Evolutionary conservation across 306 rosid species (phyloP), one percentile per base, ranked within the genome.

Genomic region (Dalbergia cultrata): DNA sequence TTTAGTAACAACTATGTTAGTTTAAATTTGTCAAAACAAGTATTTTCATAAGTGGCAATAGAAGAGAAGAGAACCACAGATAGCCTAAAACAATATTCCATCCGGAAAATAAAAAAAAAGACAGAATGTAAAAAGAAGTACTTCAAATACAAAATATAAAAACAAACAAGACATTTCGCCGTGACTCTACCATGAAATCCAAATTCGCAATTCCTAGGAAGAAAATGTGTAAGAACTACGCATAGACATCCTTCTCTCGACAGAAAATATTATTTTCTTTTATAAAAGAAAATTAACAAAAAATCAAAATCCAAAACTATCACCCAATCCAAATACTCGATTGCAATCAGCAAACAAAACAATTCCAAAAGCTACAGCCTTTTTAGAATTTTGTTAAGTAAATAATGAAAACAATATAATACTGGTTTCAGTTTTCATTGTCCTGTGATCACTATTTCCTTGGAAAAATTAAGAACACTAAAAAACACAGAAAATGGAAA

Each of bases 261-360:
- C 72, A n/a, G n/a, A n/a, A n/a, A 50, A 50, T 50, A 13, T 13
- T 5, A 50, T 5, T 0, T 34, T 34, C 39, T 34, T 34, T 34
- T 34, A 34, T 34, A 12, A 13, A 1, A 50, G 17, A 41, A 45
- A 13, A 62, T n/a, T n/a, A n/a, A n/a, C n/a, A n/a, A n/a, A n/a
- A 45, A 0, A 13, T 2, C 6, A 49, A 22, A 57, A 69, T 22
- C 50, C 6, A 78, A 57, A 54, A 57, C 0, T 3, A 41, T 11
- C 12, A 54, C 26, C 47, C 70, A 18, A 26, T 64, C 3, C 34
- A 5, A 52, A 63, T 13, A 19, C 8, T 57, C n/a, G n/a, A 61
- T 41, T 61, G 68, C 68, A 69, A 66, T 61, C 43, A 76, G 14
- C 64, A 58, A 66, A 41, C 22, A 4, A 73, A 75, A 59, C 17